Conservation (phyloP, 371 early-diverging fungal species). For the Rhizopus sp. region DNA sequence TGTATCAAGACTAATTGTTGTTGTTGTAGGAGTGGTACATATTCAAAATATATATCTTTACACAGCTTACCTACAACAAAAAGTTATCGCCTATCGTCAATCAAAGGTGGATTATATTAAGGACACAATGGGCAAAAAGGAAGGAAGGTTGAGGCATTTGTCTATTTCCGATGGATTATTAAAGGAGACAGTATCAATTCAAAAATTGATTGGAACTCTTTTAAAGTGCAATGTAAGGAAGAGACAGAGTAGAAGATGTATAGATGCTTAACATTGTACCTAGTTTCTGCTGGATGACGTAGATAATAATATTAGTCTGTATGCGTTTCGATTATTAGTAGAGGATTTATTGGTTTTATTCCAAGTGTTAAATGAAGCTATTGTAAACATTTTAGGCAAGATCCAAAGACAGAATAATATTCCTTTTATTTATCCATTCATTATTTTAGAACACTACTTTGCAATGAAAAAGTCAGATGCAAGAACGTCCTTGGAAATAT, state of each 20-base stretch:
- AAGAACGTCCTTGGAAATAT: slow-evolving; percentile 78
- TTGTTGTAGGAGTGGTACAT: slow-evolving; percentile 47
- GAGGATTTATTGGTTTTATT: slow-evolving; percentile 87
- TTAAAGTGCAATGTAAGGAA: slow-evolving; percentile 69
- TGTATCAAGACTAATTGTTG: background rate
- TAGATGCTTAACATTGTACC: background rate
- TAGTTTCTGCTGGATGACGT: slow-evolving; percentile 70
- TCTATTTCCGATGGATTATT: slow-evolving; percentile 73
- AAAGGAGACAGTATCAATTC: slow-evolving; percentile 75
- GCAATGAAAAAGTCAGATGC: slow-evolving; percentile 86
- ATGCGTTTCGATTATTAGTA: slow-evolving; percentile 81
- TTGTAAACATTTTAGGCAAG: slow-evolving; percentile 84
- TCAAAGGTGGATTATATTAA: slow-evolving; percentile 75
- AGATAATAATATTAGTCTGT: slow-evolving; percentile 86
- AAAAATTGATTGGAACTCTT: slow-evolving; percentile 79
- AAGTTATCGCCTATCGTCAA: slow-evolving; percentile 73
- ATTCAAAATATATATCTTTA: slow-evolving; percentile 81
- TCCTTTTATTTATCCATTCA: background rate
- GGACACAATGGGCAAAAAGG: slow-evolving; percentile 37
- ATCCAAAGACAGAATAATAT: background rate
- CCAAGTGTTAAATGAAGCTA: slow-evolving; percentile 89
- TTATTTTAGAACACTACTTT: slow-evolving; percentile 74
- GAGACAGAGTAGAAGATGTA: slow-evolving; percentile 9
- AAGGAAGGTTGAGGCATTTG: slow-evolving; percentile 55
- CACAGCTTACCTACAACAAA: slow-evolving; percentile 82